Percentiles rank a stretch among this genome's conserved stretches.
Evolutionary conservation across 352 stramenopile genomes (phyloP).

Genomic region (Pythium scleroteichum): DNA sequence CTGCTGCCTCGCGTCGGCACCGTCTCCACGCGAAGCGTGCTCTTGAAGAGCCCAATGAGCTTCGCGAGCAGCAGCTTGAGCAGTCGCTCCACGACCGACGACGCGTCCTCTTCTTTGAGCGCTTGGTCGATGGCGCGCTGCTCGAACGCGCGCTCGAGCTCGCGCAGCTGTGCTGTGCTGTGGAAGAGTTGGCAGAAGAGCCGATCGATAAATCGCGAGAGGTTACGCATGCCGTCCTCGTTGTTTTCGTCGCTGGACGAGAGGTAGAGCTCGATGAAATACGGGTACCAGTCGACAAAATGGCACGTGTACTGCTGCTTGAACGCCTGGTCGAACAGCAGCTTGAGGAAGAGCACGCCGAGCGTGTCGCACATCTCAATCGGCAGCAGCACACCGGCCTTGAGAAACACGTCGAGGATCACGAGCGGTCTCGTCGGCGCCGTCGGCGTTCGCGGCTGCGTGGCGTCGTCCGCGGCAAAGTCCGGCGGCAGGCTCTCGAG

Average conservation of each 20-base stretch:
- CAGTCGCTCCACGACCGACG: slow-evolving; percentile 56
- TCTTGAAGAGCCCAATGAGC: slow-evolving; percentile 63
- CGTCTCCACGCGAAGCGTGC: slow-evolving; percentile 57
- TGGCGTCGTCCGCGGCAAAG: slow-evolving; percentile 25
- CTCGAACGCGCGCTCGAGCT: slow-evolving; percentile 56
- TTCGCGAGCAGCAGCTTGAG: slow-evolving; percentile 70
- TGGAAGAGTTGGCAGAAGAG: slow-evolving; percentile 88
- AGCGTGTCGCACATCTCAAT: slow-evolving; percentile 73
- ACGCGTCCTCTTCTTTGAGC: slow-evolving; percentile 2
- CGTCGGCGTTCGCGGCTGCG: neutral
- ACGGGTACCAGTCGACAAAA: slow-evolving; percentile 82
- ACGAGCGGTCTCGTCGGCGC: slow-evolving; percentile 31
- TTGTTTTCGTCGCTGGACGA: slow-evolving; percentile 68
- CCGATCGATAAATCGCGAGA: slow-evolving; percentile 81
- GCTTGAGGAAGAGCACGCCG: slow-evolving; percentile 80
- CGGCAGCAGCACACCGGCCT: slow-evolving; percentile 66
- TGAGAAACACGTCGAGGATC: slow-evolving; percentile 71
- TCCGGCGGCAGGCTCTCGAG: slow-evolving; percentile 57
- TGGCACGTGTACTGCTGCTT: slow-evolving; percentile 82
- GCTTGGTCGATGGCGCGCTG: slow-evolving; percentile 6
- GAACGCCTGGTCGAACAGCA: slow-evolving; percentile 80
- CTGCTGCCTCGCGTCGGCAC: slow-evolving; percentile 36
- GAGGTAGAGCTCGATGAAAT: slow-evolving; percentile 75
- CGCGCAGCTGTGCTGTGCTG: slow-evolving; percentile 69
- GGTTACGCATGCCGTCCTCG: slow-evolving; percentile 70